Base-by-base conservation (phyloP, 257 asterid species). In the Ligustrum vulgare region DNA sequence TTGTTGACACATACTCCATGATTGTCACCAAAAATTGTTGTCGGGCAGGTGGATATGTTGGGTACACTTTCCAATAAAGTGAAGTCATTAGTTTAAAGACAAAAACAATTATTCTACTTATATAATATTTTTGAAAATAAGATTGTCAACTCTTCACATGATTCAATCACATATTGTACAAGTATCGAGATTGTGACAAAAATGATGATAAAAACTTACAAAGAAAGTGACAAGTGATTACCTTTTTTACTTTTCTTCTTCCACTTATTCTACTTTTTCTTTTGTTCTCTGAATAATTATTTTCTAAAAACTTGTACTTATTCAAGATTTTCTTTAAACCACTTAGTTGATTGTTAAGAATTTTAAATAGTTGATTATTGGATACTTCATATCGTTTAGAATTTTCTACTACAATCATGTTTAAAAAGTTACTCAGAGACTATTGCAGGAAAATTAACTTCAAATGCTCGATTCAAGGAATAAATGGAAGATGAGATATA, bases 11-110 rank as follows among this genome's bases (percentile, higher is more conserved):
- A n/a, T 6, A 32, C 32, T 22, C 0, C 23, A 60, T 60, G 67
- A 60, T 60, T 25, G 34, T 11, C 34, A 23, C 67, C 6, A 60
- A 11, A 23, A 60, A 60, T 60, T 60, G 5, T 25, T 60, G 67
- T 60, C 67, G 67, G 67, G 18, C 34, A 60, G n/a, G 34, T 60
- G 67, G 67, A 25, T 25, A 60, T 23, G 67, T 60, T 60, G 35
- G 33, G 10, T 60, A 60, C 34, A 4, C 35, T 25, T 23, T 23
- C 18, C 28, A 54, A 18, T 60, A 60, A 60, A 60, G 67, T 60
- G 16, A 23, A 25, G 13, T 35, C 67, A 60, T 25, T 25, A 1
- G 35, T 60, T 60, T 60, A 60, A 28, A 28, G 31, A 28, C 31
- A 28, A 28, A 28, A 28, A 28, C 31, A 28, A 28, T 28, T 28